Conservation (phyloP, 768 basidiomycete species). For the Tulasnella sp. region DNA sequence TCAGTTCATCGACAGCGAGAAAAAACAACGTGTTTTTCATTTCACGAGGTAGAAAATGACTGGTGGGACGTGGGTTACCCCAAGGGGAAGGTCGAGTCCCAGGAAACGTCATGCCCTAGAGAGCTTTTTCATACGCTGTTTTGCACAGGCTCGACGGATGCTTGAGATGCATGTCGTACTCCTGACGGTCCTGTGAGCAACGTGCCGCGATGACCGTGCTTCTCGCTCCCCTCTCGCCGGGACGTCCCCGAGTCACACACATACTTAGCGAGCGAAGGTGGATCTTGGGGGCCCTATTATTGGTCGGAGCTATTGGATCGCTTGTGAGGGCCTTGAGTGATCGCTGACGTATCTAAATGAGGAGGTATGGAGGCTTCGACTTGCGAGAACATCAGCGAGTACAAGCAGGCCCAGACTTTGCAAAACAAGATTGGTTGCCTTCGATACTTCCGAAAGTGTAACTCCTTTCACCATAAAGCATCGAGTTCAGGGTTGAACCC, state of each 20-base stretch:
- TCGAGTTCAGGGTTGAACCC: not conserved
- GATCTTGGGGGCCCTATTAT: not conserved
- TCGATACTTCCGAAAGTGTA: not conserved
- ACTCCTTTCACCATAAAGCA: not conserved
- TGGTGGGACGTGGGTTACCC: not conserved
- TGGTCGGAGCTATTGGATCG: not conserved
- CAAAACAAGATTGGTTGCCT: not conserved
- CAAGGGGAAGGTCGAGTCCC: not conserved
- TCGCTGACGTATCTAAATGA: not conserved
- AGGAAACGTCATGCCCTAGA: not conserved
- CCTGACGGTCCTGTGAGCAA: not conserved
- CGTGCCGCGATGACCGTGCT: not conserved
- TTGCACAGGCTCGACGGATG: not conserved
- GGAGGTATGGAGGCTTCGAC: not conserved
- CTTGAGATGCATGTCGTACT: not conserved
- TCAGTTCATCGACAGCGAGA: not conserved
- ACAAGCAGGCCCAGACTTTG: not conserved
- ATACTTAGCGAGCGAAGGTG: not conserved
- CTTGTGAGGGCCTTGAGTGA: not conserved
- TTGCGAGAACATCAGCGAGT: not conserved
- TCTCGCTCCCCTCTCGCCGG: not conserved
- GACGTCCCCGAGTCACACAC: not conserved
- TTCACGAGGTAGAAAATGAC: not conserved
- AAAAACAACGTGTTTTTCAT: not conserved
- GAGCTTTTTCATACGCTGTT: not conserved